These are phyloP conservation scores for Tulasnella sp. DNA, from an alignment of 768 basidiomycete species.

Conservation along the genomic window DNA sequence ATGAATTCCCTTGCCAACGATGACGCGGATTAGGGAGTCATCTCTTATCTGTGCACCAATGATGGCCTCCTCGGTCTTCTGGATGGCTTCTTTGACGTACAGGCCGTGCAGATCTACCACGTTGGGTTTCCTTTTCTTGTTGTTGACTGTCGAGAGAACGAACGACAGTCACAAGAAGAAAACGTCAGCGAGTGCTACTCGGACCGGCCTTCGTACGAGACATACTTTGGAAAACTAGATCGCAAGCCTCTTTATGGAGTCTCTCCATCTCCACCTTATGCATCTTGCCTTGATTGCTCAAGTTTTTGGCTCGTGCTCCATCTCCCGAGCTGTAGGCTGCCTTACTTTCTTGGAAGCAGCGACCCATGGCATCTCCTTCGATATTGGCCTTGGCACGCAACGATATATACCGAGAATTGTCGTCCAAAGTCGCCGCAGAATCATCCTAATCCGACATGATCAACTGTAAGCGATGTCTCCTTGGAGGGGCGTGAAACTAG, in stretches of 20 bases:
- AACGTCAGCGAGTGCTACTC: background rate
- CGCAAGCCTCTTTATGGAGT: conserved; percentile 69
- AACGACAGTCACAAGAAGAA: background rate
- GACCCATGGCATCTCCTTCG: conserved; percentile 71
- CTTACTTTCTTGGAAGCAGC: conserved; percentile 59
- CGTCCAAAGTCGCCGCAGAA: conserved; percentile 44
- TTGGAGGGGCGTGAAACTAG: background rate
- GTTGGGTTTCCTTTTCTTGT: conserved; percentile 61
- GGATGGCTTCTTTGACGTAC: conserved; percentile 86
- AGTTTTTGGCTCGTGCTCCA: conserved; percentile 68
- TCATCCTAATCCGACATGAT: conserved; percentile 23
- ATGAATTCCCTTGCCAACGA: conserved; percentile 76
- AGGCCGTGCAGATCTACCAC: conserved; percentile 87
- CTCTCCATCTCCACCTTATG: conserved; percentile 70
- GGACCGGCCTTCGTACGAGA: no score
- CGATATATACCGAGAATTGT: conserved; percentile 53
- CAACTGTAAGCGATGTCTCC: background rate
- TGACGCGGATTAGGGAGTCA: conserved; percentile 57
- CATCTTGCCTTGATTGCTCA: conserved; percentile 69
- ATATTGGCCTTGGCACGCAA: conserved; percentile 67
- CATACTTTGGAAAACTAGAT: conserved; percentile 77
- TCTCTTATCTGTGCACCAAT: conserved; percentile 53
- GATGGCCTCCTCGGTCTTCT: conserved; percentile 59
- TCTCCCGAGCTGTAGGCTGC: conserved; percentile 64
- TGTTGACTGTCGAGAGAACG: conserved; percentile 51